Conservation (phyloP, 768 basidiomycete species). For the Hygrocybe punicea region DNA sequence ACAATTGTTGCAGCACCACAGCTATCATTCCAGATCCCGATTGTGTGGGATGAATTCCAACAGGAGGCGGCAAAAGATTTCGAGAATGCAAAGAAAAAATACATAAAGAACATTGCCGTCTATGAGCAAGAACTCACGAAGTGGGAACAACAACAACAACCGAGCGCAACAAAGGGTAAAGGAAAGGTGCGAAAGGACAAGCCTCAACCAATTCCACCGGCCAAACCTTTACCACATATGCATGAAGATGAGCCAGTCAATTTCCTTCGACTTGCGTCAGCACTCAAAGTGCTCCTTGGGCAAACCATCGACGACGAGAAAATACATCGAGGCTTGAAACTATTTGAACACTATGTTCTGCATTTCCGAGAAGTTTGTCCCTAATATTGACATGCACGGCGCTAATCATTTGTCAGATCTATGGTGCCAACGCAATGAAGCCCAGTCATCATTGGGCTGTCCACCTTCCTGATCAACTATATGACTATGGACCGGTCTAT, state of each 20-base stretch:
- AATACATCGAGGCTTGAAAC: background rate
- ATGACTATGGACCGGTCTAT: conserved; percentile 26
- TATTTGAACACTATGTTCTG: conserved; percentile 10
- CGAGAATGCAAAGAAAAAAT: conserved; percentile 2
- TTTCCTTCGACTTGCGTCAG: conserved; percentile 18
- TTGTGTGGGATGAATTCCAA: conserved; percentile 21
- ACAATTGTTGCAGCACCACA: background rate
- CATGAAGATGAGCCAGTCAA: conserved; percentile 13
- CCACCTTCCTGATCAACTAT: conserved; percentile 24
- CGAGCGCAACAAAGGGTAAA: background rate
- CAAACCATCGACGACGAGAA: conserved; percentile 7
- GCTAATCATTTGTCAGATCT: conserved; percentile 15
- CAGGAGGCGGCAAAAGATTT: conserved; percentile 8
- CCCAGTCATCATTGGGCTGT: conserved; percentile 31
- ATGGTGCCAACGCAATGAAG: conserved; percentile 23
- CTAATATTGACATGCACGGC: background rate
- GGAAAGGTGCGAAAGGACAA: background rate
- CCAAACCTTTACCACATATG: conserved; percentile 9
- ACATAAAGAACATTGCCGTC: background rate
- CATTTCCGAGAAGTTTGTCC: conserved; percentile 8
- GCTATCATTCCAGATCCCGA: conserved; percentile 14
- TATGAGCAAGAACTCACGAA: background rate
- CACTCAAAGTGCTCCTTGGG: conserved; percentile 18
- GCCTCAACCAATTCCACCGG: background rate
- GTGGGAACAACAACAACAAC: too few species aligned